Percentiles rank a stretch among this genome's conserved stretches.
Evolutionary conservation across 805 yeast genomes (phyloP).

Genomic region (Candida sakaeoensis): DNA sequence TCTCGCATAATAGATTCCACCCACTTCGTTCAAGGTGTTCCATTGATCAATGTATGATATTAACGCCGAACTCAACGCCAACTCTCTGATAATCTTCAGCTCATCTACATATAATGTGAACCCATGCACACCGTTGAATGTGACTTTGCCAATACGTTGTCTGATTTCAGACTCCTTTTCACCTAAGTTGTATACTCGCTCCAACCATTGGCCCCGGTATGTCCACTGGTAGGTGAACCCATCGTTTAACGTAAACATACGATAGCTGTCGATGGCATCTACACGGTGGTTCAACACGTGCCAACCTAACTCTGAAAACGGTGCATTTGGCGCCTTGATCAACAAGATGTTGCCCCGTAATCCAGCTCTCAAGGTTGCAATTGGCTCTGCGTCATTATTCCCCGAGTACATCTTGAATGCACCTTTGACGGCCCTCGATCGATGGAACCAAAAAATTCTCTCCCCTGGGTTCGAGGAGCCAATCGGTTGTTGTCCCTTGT

Average conservation of each 20-base stretch:
- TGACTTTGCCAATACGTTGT: slow-evolving; percentile 58
- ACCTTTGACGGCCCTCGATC: slow-evolving; percentile 67
- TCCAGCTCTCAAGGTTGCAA: slow-evolving; percentile 59
- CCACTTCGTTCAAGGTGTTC: slow-evolving; percentile 58
- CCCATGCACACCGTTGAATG: slow-evolving; percentile 50
- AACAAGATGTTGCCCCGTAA: slow-evolving; percentile 55
- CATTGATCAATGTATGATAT: slow-evolving; percentile 64
- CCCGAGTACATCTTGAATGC: slow-evolving; percentile 56
- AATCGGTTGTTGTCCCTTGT: slow-evolving; percentile 30
- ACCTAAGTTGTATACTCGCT: slow-evolving; percentile 54
- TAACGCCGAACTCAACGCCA: slow-evolving; percentile 58
- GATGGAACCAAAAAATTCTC: slow-evolving; percentile 48
- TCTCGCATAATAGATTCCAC: slow-evolving; percentile 61
- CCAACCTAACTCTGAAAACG: slow-evolving; percentile 60
- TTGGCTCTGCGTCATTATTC: slow-evolving; percentile 48
- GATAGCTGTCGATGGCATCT: slow-evolving; percentile 58
- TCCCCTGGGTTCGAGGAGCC: slow-evolving; percentile 43
- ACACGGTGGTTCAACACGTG: slow-evolving; percentile 57
- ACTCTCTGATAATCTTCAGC: slow-evolving; percentile 50
- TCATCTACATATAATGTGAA: slow-evolving; percentile 56
- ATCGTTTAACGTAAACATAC: slow-evolving; percentile 58
- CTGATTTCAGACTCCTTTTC: slow-evolving; percentile 63
- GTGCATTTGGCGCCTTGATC: slow-evolving; percentile 46
- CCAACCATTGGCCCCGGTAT: slow-evolving; percentile 53
- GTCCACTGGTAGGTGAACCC: slow-evolving; percentile 68